These are phyloP conservation scores for Isoetes engelmannii DNA, from an alignment of 83 land plant genomes.

Conservation along the genomic window DNA sequence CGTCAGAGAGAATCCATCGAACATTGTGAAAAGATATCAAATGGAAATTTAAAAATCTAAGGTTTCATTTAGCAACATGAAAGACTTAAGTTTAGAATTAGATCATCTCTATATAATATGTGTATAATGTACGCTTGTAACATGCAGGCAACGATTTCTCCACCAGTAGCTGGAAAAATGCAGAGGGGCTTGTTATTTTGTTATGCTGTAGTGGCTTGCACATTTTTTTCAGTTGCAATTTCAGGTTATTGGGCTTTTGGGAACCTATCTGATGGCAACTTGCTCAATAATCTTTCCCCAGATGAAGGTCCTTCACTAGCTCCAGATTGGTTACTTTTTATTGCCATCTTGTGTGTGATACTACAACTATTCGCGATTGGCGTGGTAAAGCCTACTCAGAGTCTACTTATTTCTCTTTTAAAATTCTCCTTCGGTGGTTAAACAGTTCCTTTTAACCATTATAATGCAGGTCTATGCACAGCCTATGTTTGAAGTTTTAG, in stretches of 20 bases:
- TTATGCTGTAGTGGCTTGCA: conserved; percentile 54
- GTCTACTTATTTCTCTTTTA: not conserved
- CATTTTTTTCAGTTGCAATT: conserved; percentile 75
- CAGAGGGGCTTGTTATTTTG: conserved; percentile 76
- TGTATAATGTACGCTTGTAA: no score
- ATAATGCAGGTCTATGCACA: conserved; percentile 65
- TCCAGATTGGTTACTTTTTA: conserved; percentile 64
- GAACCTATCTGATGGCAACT: conserved; percentile 48
- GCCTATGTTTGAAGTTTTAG: conserved; percentile 79
- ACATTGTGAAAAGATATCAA: no score
- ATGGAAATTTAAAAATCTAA: no score
- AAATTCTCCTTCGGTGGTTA: not conserved
- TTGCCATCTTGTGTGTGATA: conserved; percentile 47
- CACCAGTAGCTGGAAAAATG: conserved; percentile 91
- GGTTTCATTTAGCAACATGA: no score
- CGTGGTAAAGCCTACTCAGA: conserved; percentile 39
- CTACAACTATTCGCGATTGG: conserved; percentile 71
- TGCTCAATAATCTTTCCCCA: conserved; percentile 54
- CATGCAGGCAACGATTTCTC: conserved; percentile 74
- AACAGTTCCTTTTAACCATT: not conserved
- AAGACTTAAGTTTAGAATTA: no score
- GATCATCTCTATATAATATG: no score
- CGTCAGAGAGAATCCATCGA: no score
- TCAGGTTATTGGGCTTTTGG: conserved; percentile 99
- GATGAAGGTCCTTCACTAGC: conserved; percentile 40